phyloP scores from a whole-genome alignment of 805 yeast species.

The Candida montana region DNA sequence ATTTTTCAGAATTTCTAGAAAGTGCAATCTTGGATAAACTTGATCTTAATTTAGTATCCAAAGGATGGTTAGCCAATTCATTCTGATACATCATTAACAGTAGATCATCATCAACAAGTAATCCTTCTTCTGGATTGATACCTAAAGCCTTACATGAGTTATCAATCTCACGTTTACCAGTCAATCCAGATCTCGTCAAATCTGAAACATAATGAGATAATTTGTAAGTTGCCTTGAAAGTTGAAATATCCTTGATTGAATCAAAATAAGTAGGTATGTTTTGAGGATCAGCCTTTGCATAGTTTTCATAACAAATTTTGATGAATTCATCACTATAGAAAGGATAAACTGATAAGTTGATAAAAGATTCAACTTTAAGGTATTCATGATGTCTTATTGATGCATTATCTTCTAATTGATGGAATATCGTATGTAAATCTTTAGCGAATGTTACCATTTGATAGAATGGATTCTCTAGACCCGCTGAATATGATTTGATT shows the following conservation, averaged over 20 bases:
- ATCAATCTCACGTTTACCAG: conserved; percentile 44
- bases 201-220: conserved; percentile 40
- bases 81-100: conserved; percentile 30
- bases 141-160: conserved; percentile 33
- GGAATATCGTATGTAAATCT: conserved; percentile 26
- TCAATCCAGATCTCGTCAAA: conserved; percentile 44
- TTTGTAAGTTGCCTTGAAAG: conserved; percentile 41
- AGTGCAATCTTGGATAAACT: conserved; percentile 36
- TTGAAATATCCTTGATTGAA: conserved; percentile 46
- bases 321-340: conserved; percentile 46
- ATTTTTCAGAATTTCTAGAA: conserved; percentile 30
- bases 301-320: conserved; percentile 40
- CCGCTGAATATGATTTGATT: conserved; percentile 26
- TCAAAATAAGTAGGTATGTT: conserved; percentile 52
- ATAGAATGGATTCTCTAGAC: conserved; percentile 25
- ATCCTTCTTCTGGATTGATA: conserved; percentile 25
- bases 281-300: conserved; percentile 37
- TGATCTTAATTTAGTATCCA: conserved; percentile 29
- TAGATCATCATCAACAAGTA: conserved; percentile 24
- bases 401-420: conserved; percentile 27
- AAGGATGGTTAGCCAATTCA: conserved; percentile 21
- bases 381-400: conserved; percentile 22
- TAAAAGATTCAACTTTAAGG: conserved; percentile 30
- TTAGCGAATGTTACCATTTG: conserved; percentile 21
- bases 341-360: conserved; percentile 43